These are phyloP conservation scores for Metarhizium album DNA, from an alignment of 2,329 filamentous ascomycete genomes.

Conservation along the genomic window DNA sequence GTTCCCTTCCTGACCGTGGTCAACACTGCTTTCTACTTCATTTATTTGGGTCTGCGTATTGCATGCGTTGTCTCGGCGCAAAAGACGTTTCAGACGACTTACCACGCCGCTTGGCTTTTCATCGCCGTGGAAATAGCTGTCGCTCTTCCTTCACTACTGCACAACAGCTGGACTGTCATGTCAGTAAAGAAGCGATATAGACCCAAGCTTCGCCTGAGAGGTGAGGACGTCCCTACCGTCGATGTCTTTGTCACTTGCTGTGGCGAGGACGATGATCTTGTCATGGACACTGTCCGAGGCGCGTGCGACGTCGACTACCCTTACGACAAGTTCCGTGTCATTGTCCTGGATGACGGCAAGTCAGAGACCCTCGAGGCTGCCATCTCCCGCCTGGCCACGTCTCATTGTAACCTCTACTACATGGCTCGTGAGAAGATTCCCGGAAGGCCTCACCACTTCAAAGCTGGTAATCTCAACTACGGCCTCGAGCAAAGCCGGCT, in stretches of 20 bases:
- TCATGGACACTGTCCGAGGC: constrained; percentile 45
- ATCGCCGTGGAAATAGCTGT: constrained; percentile 43
- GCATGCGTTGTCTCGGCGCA: constrained; percentile 42
- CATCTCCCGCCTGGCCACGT: constrained; percentile 25
- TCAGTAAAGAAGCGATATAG: constrained; percentile 42
- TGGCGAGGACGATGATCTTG: constrained; percentile 43
- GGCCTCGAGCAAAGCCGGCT: constrained; percentile 38
- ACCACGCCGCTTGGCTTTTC: constrained; percentile 45
- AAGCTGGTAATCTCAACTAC: constrained; percentile 54
- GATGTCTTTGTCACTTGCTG: constrained; percentile 49
- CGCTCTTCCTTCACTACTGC: constrained; percentile 43
- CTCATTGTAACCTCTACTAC: constrained; percentile 41
- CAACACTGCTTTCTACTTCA: constrained; percentile 31
- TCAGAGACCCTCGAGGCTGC: constrained; percentile 30
- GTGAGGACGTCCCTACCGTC: constrained; percentile 39
- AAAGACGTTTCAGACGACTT: constrained; percentile 25
- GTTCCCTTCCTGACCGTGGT: constrained; percentile 28
- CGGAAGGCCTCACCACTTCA: constrained; percentile 45
- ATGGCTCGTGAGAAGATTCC: constrained; percentile 38
- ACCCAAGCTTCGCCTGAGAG: constrained; percentile 40
- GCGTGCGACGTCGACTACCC: constrained; percentile 47
- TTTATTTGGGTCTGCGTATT: constrained; percentile 41
- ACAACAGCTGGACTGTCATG: constrained; percentile 48
- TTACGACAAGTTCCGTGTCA: constrained; percentile 37
- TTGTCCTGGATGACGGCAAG: constrained; percentile 44